Evolutionary conservation across 768 basidiomycete species (phyloP).

Genomic region (Chiua virens): DNA sequence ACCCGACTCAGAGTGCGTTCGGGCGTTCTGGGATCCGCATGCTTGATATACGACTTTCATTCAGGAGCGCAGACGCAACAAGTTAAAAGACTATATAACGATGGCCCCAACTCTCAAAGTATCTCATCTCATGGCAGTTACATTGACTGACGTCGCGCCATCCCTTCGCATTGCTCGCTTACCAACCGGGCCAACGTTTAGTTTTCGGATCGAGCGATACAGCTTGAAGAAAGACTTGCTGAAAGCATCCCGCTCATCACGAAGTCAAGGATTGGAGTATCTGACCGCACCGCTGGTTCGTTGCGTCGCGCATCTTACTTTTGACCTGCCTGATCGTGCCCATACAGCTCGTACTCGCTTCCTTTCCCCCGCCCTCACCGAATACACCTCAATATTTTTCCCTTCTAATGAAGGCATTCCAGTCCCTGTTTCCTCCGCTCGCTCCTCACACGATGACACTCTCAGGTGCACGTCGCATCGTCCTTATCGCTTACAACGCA

Average conservation of each 20-base stretch:
- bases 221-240: conserved; percentile 85
- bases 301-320: conserved; percentile 5
- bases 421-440: conserved; percentile 93
- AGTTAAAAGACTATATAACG: conserved; percentile 90
- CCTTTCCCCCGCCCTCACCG: conserved; percentile 74
- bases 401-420: conserved; percentile 94
- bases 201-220: conserved; percentile 90
- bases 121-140: conserved; percentile 91
- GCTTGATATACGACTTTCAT: conserved; percentile 14
- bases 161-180: conserved; percentile 85
- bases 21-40: not conserved
- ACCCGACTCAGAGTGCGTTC: conserved; percentile 76
- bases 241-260: conserved; percentile 61
- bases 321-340: not conserved
- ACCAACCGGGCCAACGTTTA: conserved; percentile 90
- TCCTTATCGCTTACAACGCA: conserved; percentile 88
- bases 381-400: conserved; percentile 80
- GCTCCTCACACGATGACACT: conserved; percentile 76
- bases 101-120: conserved; percentile 90
- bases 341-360: conserved; percentile 79
- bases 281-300: conserved; percentile 88
- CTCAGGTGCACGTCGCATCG: conserved; percentile 90
- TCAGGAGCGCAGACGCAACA: conserved; percentile 88
- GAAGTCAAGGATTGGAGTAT: conserved; percentile 85
- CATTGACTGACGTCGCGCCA: conserved; percentile 80